Evolutionary conservation across 352 stramenopile species (phyloP).

Genomic region (Pythium phragmitis): DNA sequence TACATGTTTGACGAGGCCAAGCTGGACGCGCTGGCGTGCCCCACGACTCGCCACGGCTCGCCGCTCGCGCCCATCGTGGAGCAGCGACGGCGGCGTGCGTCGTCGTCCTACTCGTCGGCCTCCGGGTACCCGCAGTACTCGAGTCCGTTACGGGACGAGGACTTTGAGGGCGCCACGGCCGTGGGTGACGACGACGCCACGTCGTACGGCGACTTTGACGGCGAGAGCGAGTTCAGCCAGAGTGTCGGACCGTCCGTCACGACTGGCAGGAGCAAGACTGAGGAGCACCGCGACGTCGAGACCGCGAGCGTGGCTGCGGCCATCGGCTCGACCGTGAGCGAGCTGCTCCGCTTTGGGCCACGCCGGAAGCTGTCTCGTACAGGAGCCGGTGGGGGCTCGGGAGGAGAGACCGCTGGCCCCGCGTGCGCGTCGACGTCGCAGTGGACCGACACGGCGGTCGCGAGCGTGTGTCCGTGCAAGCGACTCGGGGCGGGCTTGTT

Average conservation of each 20-base stretch:
- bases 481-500: constrained; percentile 44
- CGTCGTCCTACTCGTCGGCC: constrained; percentile 1
- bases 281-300: constrained; percentile 20
- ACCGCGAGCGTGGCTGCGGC: constrained; percentile 11
- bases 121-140: neutral
- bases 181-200: constrained; percentile 8
- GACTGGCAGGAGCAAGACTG: neutral
- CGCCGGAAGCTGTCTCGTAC: constrained; percentile 21
- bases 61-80: constrained; percentile 14
- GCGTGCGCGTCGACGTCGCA: constrained; percentile 26
- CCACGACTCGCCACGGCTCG: neutral
- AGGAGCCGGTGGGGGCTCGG: neutral
- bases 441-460: constrained; percentile 31
- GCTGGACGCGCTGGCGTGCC: constrained; percentile 22
- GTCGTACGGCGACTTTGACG: neutral
- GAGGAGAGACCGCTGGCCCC: constrained; percentile 2
- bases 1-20: constrained; percentile 50
- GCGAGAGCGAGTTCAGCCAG: constrained; percentile 14
- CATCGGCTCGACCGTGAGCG: constrained; percentile 15
- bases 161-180: neutral
- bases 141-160: neutral
- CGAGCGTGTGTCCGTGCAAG: constrained; percentile 39
- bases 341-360: constrained; percentile 22
- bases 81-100: constrained; percentile 7
- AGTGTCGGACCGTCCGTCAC: constrained; percentile 14